Evolutionary conservation across 768 basidiomycete species (phyloP), one percentile per base, ranked within the genome.

Genomic region (Collybia sp.): DNA sequence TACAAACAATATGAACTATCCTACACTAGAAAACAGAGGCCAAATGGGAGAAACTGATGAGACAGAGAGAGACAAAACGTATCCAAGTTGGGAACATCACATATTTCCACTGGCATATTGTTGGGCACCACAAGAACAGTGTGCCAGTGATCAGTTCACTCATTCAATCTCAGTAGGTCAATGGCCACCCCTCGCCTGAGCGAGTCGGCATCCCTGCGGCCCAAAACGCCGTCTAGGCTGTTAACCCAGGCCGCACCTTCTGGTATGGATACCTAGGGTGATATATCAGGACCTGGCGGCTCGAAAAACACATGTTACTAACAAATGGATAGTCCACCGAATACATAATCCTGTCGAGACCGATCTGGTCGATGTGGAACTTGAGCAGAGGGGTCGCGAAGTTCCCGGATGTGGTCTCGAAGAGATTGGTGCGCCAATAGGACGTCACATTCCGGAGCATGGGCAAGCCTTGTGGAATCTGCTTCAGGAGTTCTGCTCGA

Each of bases 361-460:
- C 71, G 48, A 73, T 70, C 44, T 69, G 58, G n/a, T 54, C 44
- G 15, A 59, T 62, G 43, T 73, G 70, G 47, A 72, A 70, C 34
- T 68, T 42, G 11, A 71, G 56, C 9, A 73, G 62, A 15, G 54
- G 47, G 1, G 70, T 70, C 2, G 65, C 67, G 42, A 73, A 71
- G 44, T 71, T 70, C 1, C 70, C 70, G 11, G 70, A 69, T 0
- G 64, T 63, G 0, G 70, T 73, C 47, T 71, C 69, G 45, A 62
- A 66, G 6, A 73, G 51, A 38, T 71, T 73, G 18, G 64, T 65
- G 12, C 55, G 53, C 59, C 66, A 70, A 43, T 73, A 73, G 1
- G 60, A 61, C 1, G 67, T 61, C 4, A 61, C 57, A 40, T 70
- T 71, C 33, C 54, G 57, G 40, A 62, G 58, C 68, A 73, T 73